Percentiles rank a stretch among this genome's conserved stretches.
These are phyloP conservation scores for Rhodotorula diobovata DNA, from an alignment of 768 basidiomycete genomes.

Conservation along the genomic window DNA sequence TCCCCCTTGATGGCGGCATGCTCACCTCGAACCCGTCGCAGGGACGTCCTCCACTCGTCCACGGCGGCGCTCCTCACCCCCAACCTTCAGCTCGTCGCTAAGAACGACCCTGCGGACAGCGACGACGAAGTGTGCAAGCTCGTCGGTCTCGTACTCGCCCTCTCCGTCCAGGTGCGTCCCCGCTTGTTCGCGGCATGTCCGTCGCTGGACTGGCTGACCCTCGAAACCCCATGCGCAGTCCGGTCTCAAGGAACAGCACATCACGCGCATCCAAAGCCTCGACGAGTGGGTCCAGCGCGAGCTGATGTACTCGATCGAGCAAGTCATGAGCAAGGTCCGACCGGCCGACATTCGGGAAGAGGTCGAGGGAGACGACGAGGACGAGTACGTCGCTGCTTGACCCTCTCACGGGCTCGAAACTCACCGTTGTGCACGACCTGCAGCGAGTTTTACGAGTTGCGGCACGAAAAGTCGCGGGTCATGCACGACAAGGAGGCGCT, in stretches of 20 bases:
- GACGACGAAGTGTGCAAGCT: slow-evolving; percentile 48
- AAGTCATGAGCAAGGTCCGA: slow-evolving; percentile 77
- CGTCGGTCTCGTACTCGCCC: slow-evolving; percentile 22
- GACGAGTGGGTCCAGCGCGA: slow-evolving; percentile 78
- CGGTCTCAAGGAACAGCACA: slow-evolving; percentile 79
- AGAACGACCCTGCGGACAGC: slow-evolving; percentile 58
- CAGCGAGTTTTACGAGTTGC: slow-evolving; percentile 81
- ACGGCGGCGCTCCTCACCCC: slow-evolving; percentile 76
- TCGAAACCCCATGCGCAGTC: slow-evolving; percentile 60
- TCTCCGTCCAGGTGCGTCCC: slow-evolving; percentile 30
- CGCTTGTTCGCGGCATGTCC: slow-evolving; percentile 44
- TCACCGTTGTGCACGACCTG: slow-evolving; percentile 42
- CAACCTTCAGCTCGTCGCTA: slow-evolving; percentile 77
- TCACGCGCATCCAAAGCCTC: slow-evolving; percentile 78
- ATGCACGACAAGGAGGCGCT: slow-evolving; percentile 79
- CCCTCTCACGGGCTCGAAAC: neutral
- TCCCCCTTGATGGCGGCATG: too few relatives aligned
- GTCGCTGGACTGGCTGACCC: slow-evolving; percentile 60
- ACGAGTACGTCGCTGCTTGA: slow-evolving; percentile 70
- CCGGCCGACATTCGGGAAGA: slow-evolving; percentile 50
- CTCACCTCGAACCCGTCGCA: neutral
- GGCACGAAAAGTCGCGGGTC: slow-evolving; percentile 71
- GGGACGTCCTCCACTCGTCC: slow-evolving; percentile 65
- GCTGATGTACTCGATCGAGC: slow-evolving; percentile 90
- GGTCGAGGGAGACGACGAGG: slow-evolving; percentile 61